Conservation (phyloP, 305 asterid species). For the Salvia sclarea region DNA sequence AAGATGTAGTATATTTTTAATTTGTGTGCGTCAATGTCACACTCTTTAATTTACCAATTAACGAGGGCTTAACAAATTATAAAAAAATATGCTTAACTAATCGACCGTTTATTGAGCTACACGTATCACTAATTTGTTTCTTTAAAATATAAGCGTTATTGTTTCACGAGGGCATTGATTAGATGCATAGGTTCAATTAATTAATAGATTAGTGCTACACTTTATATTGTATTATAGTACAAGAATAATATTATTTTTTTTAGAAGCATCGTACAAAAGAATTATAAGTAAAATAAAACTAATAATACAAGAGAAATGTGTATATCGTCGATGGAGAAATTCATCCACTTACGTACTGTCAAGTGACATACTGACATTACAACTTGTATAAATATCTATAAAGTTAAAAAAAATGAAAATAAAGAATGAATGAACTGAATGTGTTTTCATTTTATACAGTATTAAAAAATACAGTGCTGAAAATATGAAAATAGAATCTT, state of each 20-base stretch:
- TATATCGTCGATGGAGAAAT: not conserved
- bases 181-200: not conserved
- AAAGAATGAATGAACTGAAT: not conserved
- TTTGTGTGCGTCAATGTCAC: constrained; percentile 7
- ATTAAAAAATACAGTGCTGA: not conserved
- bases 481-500: not conserved
- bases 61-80: not conserved
- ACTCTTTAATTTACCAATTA: not conserved
- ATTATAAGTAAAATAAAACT: not conserved
- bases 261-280: not conserved
- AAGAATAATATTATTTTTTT: not conserved
- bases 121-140: not conserved
- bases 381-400: not conserved
- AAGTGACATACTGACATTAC: not conserved
- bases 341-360: not conserved
- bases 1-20: not conserved
- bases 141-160: not conserved
- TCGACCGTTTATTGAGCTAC: not conserved
- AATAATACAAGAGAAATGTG: not conserved
- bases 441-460: no score
- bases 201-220: not conserved
- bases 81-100: not conserved
- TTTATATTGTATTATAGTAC: not conserved
- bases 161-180: not conserved
- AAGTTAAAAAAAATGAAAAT: no score